Conservation (phyloP, 2,329 filamentous ascomycete species). For the Neofusicoccum ribis region DNA sequence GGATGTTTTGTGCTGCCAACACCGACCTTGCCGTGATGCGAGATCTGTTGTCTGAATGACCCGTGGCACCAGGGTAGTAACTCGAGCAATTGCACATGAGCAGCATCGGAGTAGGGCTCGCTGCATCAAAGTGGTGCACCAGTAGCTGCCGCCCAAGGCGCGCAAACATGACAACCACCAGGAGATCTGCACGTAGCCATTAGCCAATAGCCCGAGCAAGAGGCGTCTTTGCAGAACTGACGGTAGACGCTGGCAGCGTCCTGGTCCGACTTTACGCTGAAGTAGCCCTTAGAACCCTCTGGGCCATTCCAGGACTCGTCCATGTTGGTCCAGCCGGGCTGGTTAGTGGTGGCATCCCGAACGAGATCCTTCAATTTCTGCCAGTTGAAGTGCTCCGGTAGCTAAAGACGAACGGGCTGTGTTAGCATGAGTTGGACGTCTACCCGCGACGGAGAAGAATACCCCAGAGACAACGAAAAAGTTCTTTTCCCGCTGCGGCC, state of each 20-base stretch:
- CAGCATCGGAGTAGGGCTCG: constrained; percentile 28
- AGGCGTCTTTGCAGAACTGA: constrained; percentile 23
- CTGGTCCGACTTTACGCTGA: constrained; percentile 33
- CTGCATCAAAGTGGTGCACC: constrained; percentile 23
- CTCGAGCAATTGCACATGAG: constrained; percentile 38
- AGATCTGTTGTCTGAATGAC: constrained; percentile 32
- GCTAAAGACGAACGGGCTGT: not conserved
- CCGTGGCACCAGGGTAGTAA: constrained; percentile 28
- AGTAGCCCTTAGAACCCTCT: constrained; percentile 37
- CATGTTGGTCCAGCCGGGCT: constrained; percentile 41
- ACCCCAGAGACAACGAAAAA: constrained; percentile 21
- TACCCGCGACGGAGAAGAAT: not conserved
- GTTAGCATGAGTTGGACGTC: not conserved
- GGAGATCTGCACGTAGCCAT: not conserved
- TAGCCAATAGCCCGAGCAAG: constrained; percentile 28
- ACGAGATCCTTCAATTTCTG: constrained; percentile 41
- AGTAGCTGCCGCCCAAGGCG: constrained; percentile 27
- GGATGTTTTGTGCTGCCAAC: not conserved
- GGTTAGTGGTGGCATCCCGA: constrained; percentile 34
- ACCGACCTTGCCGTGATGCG: constrained; percentile 33
- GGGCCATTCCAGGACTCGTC: constrained; percentile 23
- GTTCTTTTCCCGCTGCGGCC: constrained; percentile 15
- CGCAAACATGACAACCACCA: constrained; percentile 32
- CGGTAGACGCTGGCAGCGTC: constrained; percentile 30
- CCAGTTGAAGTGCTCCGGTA: constrained; percentile 28